Evolutionary conservation across 192 early-diverging fungal species (phyloP).

Genomic region (Backusella circina): DNA sequence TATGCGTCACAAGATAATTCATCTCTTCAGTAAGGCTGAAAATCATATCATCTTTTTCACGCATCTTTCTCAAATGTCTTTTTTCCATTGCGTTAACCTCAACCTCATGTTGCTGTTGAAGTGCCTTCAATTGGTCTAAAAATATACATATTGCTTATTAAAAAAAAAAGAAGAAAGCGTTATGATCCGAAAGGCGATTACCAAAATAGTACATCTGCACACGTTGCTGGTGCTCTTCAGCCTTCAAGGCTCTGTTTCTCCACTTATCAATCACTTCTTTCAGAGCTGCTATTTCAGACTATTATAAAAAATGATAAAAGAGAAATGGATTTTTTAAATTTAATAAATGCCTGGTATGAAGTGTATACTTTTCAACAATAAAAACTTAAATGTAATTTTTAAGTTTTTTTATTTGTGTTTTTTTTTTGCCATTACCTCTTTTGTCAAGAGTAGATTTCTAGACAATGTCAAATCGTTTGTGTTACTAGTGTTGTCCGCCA

Average conservation of each 20-base stretch:
- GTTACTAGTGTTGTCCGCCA: not conserved
- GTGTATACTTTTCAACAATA: not conserved
- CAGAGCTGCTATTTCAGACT: constrained; percentile 7
- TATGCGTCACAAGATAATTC: constrained; percentile 1
- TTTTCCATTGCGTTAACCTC: not conserved
- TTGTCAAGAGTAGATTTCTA: constrained; percentile 5
- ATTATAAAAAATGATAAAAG: not conserved
- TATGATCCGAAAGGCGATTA: not conserved
- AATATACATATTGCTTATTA: not conserved
- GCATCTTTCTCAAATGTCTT: constrained; percentile 5
- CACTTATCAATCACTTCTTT: constrained; percentile 8
- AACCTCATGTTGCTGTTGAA: not conserved
- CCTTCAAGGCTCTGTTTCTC: constrained; percentile 1
- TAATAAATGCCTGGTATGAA: constrained; percentile 1
- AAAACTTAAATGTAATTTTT: not conserved
- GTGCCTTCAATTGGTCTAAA: not conserved
- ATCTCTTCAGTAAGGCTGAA: not conserved
- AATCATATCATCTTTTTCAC: constrained; percentile 5
- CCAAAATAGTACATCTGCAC: constrained; percentile 1
- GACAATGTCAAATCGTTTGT: constrained; percentile 3
- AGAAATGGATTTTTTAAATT: not conserved
- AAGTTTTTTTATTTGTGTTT: not conserved
- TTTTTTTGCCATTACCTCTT: not conserved
- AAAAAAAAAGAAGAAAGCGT: not conserved
- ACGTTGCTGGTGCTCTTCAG: not conserved